Conservation (phyloP, 2,329 filamentous ascomycete genomes). For the Colletotrichum lentis region DNA sequence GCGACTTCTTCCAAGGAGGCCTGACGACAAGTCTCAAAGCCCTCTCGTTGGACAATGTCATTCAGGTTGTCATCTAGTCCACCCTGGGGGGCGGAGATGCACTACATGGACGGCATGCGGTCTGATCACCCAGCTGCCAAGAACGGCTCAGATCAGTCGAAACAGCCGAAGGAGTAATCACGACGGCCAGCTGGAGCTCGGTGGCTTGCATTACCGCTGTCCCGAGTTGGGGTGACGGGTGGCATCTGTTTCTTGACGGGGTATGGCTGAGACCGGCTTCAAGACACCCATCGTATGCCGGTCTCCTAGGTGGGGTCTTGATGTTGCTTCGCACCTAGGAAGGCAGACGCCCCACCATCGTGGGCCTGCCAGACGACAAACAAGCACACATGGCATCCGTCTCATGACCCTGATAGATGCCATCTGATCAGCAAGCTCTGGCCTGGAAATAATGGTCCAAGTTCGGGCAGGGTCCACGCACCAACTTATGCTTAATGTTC, state of each 20-base stretch:
- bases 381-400: slow-evolving; percentile 21
- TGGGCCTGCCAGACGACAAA: slow-evolving; percentile 14
- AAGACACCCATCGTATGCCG: slow-evolving; percentile 13
- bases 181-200: not conserved
- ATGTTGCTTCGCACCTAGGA: slow-evolving; percentile 13
- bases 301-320: slow-evolving; percentile 16
- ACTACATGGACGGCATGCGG: slow-evolving; percentile 10
- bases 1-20: not conserved
- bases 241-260: slow-evolving; percentile 29
- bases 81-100: slow-evolving; percentile 1
- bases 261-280: slow-evolving; percentile 28
- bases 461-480: not conserved
- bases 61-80: slow-evolving; percentile 5
- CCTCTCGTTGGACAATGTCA: not conserved
- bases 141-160: slow-evolving; percentile 36
- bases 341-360: slow-evolving; percentile 6
- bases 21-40: slow-evolving; percentile 1
- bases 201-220: not conserved
- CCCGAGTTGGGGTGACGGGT: slow-evolving; percentile 24
- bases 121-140: slow-evolving; percentile 33
- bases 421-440: slow-evolving; percentile 22
- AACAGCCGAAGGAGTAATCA: slow-evolving; percentile 27
- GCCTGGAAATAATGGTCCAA: not conserved
- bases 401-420: slow-evolving; percentile 26
- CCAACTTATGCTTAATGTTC: slow-evolving; percentile 31